phyloP scores from a whole-genome alignment of 176 grass and related monocot genomes.

The Raddia distichophylla region DNA sequence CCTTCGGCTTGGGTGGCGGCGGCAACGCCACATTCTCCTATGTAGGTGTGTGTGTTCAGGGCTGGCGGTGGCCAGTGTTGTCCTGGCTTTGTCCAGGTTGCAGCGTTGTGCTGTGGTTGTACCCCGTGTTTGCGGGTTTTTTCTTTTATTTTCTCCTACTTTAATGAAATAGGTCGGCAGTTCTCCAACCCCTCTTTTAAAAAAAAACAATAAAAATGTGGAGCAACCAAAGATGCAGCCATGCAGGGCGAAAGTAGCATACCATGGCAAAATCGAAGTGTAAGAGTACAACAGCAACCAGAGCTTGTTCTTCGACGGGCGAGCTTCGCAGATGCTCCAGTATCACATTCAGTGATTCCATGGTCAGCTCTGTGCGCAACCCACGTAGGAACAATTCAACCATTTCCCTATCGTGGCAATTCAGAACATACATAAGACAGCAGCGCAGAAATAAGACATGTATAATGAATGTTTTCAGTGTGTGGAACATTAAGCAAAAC shows the following conservation, averaged over 20 bases:
- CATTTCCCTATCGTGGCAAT: constrained; percentile 37
- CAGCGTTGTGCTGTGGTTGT: too few species aligned
- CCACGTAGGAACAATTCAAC: constrained; percentile 39
- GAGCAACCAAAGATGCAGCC: background rate
- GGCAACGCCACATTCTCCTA: too few species aligned
- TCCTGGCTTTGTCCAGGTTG: too few species aligned
- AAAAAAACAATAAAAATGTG: background rate
- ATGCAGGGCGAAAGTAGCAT: constrained; percentile 1
- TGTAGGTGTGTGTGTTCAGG: too few species aligned
- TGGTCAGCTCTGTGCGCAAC: constrained; percentile 16
- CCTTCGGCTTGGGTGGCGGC: too few species aligned
- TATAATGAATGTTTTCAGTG: background rate
- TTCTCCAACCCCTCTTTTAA: too few species aligned
- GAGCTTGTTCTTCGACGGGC: constrained; percentile 42
- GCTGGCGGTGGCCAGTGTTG: too few species aligned
- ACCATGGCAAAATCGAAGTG: constrained; percentile 51
- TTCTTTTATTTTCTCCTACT: too few species aligned
- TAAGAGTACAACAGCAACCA: constrained; percentile 50
- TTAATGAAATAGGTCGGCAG: too few species aligned
- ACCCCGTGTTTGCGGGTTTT: too few species aligned
- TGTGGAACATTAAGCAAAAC: constrained; percentile 11
- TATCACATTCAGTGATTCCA: constrained; percentile 45
- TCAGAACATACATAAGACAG: background rate
- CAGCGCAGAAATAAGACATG: background rate
- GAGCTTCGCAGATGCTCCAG: constrained; percentile 46